A percentile compares a stretch with the other conserved stretches of the same genome.
phyloP scores from a whole-genome alignment of 164 flowering plant species.

The Tetracentron sinense region DNA sequence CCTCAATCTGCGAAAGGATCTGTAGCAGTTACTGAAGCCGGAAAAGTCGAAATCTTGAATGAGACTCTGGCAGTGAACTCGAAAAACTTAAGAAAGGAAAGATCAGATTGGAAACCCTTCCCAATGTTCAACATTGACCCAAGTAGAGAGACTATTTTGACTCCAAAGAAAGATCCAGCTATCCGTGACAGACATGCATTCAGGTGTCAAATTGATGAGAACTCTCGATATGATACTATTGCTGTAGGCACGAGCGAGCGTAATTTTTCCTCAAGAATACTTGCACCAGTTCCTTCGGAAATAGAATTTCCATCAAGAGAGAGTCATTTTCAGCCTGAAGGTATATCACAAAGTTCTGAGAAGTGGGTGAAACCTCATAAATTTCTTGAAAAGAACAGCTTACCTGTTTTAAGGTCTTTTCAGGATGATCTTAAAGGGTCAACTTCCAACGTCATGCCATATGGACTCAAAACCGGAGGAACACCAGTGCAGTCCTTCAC shows the following conservation, averaged over 20 bases:
- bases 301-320: slow-evolving; percentile 12
- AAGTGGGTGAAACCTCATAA: slow-evolving; percentile 14
- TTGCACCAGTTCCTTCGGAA: slow-evolving; percentile 14
- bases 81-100: slow-evolving; percentile 13
- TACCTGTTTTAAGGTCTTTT: slow-evolving; percentile 17
- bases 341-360: slow-evolving; percentile 10
- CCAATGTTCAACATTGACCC: slow-evolving; percentile 15
- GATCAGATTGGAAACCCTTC: slow-evolving; percentile 20
- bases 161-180: slow-evolving; percentile 11
- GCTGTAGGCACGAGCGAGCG: slow-evolving; percentile 9
- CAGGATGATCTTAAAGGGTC: slow-evolving; percentile 17
- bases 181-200: neutral
- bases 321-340: slow-evolving; percentile 15
- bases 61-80: slow-evolving; percentile 11
- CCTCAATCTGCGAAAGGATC: slow-evolving; percentile 1
- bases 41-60: slow-evolving; percentile 7
- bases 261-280: slow-evolving; percentile 5
- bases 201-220: slow-evolving; percentile 16
- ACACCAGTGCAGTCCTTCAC: slow-evolving; percentile 12
- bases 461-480: no score
- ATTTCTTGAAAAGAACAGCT: slow-evolving; percentile 16
- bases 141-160: slow-evolving; percentile 10
- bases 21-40: slow-evolving; percentile 17
- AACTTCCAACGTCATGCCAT: no score
- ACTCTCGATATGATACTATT: slow-evolving; percentile 11